Conservation (phyloP, 1,284 basidiomycete genomes). For the Moesziomyces antarcticus region DNA sequence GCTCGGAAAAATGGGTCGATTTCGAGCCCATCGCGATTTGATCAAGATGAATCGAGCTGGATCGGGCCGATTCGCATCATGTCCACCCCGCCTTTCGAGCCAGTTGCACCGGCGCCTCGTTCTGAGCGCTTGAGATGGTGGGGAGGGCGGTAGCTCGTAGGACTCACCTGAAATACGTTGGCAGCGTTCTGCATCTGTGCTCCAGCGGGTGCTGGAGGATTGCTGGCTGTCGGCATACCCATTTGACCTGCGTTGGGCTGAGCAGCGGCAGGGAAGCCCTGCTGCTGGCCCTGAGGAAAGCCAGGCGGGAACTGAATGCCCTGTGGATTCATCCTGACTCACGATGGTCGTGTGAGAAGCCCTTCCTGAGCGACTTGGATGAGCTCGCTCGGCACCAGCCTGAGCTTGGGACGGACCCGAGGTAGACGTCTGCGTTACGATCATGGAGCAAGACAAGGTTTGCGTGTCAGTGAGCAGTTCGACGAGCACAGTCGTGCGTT, state of each 20-base stretch:
- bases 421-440: no score
- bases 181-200: constrained; percentile 28
- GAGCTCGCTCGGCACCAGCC: no score
- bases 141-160: background rate
- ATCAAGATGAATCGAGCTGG: background rate
- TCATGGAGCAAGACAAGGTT: no score
- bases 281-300: constrained; percentile 18
- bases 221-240: constrained; percentile 15
- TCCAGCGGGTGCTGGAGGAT: constrained; percentile 10
- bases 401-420: no score
- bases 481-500: no score
- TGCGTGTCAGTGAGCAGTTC: no score
- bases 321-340: constrained; percentile 21
- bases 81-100: background rate
- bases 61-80: background rate
- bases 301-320: constrained; percentile 20
- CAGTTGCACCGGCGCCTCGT: background rate
- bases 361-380: no score
- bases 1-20: background rate
- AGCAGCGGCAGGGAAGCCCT: constrained; percentile 11
- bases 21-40: background rate
- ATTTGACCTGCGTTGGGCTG: constrained; percentile 11
- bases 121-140: background rate
- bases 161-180: constrained; percentile 37
- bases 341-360: no score